Percentiles rank a stretch among this genome's conserved stretches.
phyloP scores from a whole-genome alignment of 176 grass and related monocot species.

The Paspalum notatum region DNA sequence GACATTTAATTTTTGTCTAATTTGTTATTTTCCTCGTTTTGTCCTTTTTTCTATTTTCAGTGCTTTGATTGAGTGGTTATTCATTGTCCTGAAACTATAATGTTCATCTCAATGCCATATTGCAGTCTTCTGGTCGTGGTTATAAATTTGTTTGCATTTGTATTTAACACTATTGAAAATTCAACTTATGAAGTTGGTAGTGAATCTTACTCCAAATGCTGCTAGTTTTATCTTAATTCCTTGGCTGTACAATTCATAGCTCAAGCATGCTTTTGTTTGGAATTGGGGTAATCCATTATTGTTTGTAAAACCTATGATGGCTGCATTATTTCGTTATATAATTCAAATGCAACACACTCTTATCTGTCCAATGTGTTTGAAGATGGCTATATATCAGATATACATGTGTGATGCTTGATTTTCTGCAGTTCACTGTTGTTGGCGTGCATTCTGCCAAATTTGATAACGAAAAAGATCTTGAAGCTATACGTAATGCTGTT shows the following conservation, averaged over 20 bases:
- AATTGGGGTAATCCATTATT: neutral
- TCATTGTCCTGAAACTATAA: neutral
- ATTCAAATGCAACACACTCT: neutral
- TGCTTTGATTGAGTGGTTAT: conserved; percentile 13
- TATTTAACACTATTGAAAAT: neutral
- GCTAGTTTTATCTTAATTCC: neutral
- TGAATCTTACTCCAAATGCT: neutral
- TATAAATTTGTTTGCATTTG: conserved; percentile 5
- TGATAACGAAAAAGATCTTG: conserved; percentile 96
- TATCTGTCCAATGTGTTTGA: conserved; percentile 15
- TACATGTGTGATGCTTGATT: conserved; percentile 32
- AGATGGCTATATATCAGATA: conserved; percentile 24
- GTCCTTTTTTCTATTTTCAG: neutral
- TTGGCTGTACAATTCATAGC: neutral
- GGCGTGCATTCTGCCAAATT: conserved; percentile 99
- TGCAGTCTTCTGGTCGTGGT: neutral
- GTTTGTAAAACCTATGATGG: neutral
- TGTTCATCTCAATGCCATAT: neutral
- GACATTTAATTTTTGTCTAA: neutral
- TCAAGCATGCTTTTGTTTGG: neutral
- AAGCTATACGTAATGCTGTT: conserved; percentile 93
- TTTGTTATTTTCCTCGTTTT: neutral
- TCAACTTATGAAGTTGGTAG: neutral
- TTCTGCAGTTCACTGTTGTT: conserved; percentile 87
- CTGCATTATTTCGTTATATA: conserved; percentile 8